Evolutionary conservation across 805 yeast species (phyloP).

Genomic region (Candida alai): DNA sequence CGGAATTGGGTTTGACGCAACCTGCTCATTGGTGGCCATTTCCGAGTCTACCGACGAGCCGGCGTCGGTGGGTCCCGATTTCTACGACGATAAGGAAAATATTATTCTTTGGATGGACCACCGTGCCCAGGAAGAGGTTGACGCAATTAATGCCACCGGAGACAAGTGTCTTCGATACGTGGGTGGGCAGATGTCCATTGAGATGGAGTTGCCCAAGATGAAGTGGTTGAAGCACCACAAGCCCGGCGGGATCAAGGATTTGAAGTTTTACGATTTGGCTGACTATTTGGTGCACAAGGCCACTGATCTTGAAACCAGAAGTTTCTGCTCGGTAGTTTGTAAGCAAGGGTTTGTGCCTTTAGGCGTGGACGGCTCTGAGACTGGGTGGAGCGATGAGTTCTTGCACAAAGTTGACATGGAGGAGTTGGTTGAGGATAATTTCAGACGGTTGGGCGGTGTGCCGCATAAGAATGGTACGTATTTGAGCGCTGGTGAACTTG

Average conservation of each 20-base stretch:
- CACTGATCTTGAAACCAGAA: slow-evolving; percentile 81
- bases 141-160: slow-evolving; percentile 72
- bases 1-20: slow-evolving; percentile 96
- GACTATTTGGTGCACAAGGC: slow-evolving; percentile 91
- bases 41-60: slow-evolving; percentile 64
- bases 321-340: slow-evolving; percentile 88
- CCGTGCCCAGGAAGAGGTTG: slow-evolving; percentile 80
- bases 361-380: slow-evolving; percentile 80
- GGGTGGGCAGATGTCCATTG: slow-evolving; percentile 97
- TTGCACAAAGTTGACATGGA: slow-evolving; percentile 63
- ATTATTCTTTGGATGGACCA: slow-evolving; percentile 98
- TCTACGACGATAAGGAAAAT: slow-evolving; percentile 66
- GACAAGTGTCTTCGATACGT: slow-evolving; percentile 84
- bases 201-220: slow-evolving; percentile 97
- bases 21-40: slow-evolving; percentile 88
- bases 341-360: slow-evolving; percentile 93
- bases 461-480: slow-evolving; percentile 69
- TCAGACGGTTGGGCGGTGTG: slow-evolving; percentile 78
- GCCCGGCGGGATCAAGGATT: slow-evolving; percentile 53
- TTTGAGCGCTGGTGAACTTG: slow-evolving; percentile 84
- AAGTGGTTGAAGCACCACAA: slow-evolving; percentile 90
- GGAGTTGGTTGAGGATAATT: slow-evolving; percentile 75
- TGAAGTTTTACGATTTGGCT: slow-evolving; percentile 88
- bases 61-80: slow-evolving; percentile 90
- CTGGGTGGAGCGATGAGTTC: slow-evolving; percentile 90